Base-by-base conservation (phyloP, 2,329 filamentous ascomycete genomes). In the Exophiala phaeomuriformis region DNA sequence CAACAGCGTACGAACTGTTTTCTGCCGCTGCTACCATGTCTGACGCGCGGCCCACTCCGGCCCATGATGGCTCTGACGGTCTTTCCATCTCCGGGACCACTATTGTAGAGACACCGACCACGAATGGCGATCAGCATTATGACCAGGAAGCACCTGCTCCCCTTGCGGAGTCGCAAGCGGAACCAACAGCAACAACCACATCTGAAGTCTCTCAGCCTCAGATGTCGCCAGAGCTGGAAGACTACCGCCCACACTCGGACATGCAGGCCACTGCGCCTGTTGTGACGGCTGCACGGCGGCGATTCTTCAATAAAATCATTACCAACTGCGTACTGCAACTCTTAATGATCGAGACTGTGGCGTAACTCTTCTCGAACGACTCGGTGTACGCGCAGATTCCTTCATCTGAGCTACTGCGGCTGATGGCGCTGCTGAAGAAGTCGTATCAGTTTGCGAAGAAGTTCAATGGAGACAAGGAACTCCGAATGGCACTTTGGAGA, bases 261-360 rank as follows among this genome's bases (percentile, higher is more conserved):
- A 76, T 90, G 9, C 90, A 94, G 68, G 88, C 93, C 68, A 89
- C 94, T 55, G 89, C 91, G 0, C 80, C 95, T 4, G 87, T 94
- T 1, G 91, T 99, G 3, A 97, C 93, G 1, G 89, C 90, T 2
- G 90, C 93, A 0, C 86, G 93, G 29, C 83, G 93, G 35, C 86
- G 90, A 49, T 96, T 96, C 75, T 98, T 98, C 78, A 98, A 98
- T 73, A 88, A 91, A 63, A 99, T 99, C 69, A 99, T 99, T 70
- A 96, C 91, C 9, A 91, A 94, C 62, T 99, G 93, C 68, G 94
- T 98, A 3, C 77, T 99, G 5, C 94, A 98, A 70, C 81, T 98
- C 1, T 82, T 99, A 60, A 98, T 98, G 90, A 98, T 98, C 64
- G 94, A 98, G 70, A 99, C 94, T 0, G 94, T 99, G 40, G 94